Base-by-base conservation (phyloP, 306 rosid species). In the Lathyrus tuberosus region DNA sequence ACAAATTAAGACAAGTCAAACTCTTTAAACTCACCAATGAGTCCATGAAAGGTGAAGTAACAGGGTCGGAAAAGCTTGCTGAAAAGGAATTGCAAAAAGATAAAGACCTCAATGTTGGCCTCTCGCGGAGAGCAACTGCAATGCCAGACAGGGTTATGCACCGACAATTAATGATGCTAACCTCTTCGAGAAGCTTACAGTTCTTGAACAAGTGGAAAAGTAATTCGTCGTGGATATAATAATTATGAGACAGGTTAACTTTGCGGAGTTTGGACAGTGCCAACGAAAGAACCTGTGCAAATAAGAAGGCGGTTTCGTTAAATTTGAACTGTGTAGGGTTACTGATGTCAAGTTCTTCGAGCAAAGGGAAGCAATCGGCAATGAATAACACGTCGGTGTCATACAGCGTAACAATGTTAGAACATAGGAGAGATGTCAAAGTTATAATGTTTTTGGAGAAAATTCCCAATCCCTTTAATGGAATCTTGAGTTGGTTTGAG, bases 271-370 rank as follows among this genome's bases (percentile, higher is more conserved):
- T 72, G 46, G 77, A 67, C 28, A 89, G 85, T 58, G 33, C 73
- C 51, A 6, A 5, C 10, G 80, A 20, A 70, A 87, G 40, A 7
- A 59, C 35, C 16, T 9, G 6, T 11, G 85, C 87, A 13, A 44
- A 13, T 1, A 14, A 16, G 62, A 28, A 28, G 0, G 31, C 5
- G 0, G 31, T 72, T 15, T 6, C 2, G 10, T 16, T 3, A 28
- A 1, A 16, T 6, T 8, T 17, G 13, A 15, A 5, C 0, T 80
- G 5, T 6, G 22, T 49, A 8, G 85, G 85, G 59, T 58, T 81
- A 56, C 95, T 82, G 4, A 89, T 44, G 59, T 88, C 88, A 14
- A 90, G 87, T 64, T 86, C 85, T 69, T 86, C 77, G 6, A 88
- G 91, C 11, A 43, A 20, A 5, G 90, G 86, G 74, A 90, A 84